Evolutionary conservation across 1,284 basidiomycete species (phyloP), one percentile per base, ranked within the genome.

Genomic region (Fomitopsis schrenkii): DNA sequence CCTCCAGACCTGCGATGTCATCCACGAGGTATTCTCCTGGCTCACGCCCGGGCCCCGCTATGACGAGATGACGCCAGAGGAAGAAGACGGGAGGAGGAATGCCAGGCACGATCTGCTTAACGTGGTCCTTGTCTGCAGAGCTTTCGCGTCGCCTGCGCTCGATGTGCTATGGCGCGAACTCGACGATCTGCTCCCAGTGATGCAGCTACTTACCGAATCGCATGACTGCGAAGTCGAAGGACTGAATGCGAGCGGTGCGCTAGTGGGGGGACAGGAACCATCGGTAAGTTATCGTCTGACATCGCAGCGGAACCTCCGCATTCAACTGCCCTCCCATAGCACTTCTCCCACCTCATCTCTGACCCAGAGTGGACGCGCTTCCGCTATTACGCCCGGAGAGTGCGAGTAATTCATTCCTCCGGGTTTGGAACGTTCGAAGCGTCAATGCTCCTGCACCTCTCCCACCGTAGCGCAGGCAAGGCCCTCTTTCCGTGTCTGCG

Each of bases 361-460:
- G 52, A 54, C 26, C 4, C 28, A 17, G 52, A 54, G 36, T 54
- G 52, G 52, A 14, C 35, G 52, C 52, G 52, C 35, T 54, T 54
- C 19, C 36, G 52, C 17, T 30, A 54, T 22, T 54, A 54, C 28
- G 33, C 52, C 35, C 19, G 33, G 5, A 36, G 52, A 38, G 52
- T 54, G 4, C 52, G 52, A 17, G 19, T 38, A 12, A 54, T 54
- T 19, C 52, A 19, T n/a, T 36, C 33, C 5, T 38, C 35, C 28
- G 52, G 52, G 36, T 54, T 54, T 30, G 52, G 52, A 7, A 40
- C 52, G 52, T 54, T 54, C 52, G 52, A 54, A 22, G 52, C 52
- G 9, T 54, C 52, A 3, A 36, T 54, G 36, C 33, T 54, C 17
- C 19, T 40, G 3, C 52, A 54, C 52, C 52, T 54, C n/a, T 9